Evolutionary conservation across 176 grass and related monocot genomes (phyloP), one percentile per base, ranked within the genome.

Genomic region (Carex kokanica): DNA sequence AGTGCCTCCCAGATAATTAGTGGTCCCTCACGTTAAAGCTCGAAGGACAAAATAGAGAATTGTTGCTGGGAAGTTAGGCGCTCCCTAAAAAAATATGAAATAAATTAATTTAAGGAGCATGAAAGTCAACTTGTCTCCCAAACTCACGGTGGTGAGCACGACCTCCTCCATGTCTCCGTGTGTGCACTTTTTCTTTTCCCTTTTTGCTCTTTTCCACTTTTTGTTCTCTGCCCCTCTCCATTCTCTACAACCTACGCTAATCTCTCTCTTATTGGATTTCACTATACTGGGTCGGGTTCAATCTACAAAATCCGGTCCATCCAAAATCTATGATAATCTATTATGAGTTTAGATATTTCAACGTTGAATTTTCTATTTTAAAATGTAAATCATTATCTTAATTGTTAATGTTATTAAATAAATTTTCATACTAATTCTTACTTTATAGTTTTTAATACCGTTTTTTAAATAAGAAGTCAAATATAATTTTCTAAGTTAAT

Each of bases 101-200:
- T 25, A 16, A 40, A 81, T 57, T 49, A 62, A 60, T 63, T 25
- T 27, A 62, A 43, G 70, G 58, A 60, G 23, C 7, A 8, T 67
- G 0, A 67, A 56, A 80, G 84, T 86, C 84, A 86, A 86, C 56
- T 25, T 56, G 24, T 72, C 59, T 21, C 20, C 18, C 12, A 14
- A 24, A 31, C 47, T 86, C 84, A 86, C 84, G 84, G 84, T 86
- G 70, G 61, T 66, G 84, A 86, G 59, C 43, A 55, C 47, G 84
- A 86, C 84, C 84, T 79, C 84, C 59, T 43, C 32, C 75, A 36
- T 67, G 84, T 86, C 84, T 78, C 84, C 47, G 71, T 86, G 71
- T 10, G 84, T 60, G 58, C 83, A 32, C 74, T 79, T 85, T 36
- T 63, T 25, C 83, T 78, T 78, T 78, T 16, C 5, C 83, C 38